These are phyloP conservation scores for Alternaria viburni DNA, from an alignment of 2,329 filamentous ascomycete genomes.

Conservation along the genomic window DNA sequence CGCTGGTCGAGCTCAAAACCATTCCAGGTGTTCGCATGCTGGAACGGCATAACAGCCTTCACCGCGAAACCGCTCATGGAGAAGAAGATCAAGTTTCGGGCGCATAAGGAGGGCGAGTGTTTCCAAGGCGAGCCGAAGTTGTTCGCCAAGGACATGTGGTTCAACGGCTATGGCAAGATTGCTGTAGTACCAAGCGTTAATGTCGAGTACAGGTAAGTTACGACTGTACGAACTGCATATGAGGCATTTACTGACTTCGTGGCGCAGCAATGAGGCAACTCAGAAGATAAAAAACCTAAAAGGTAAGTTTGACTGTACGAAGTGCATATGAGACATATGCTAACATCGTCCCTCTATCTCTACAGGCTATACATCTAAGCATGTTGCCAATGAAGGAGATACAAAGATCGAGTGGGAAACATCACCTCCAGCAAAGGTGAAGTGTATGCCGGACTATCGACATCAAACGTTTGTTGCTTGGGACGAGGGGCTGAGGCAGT, in stretches of 20 bases:
- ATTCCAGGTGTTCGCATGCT: conserved; percentile 67
- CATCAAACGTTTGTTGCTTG: conserved; percentile 20
- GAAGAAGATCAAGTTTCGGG: conserved; percentile 55
- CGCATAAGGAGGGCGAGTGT: conserved; percentile 54
- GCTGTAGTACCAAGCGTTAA: conserved; percentile 64
- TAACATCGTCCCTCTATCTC: too few relatives aligned
- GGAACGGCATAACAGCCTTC: conserved; percentile 64
- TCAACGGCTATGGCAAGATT: conserved; percentile 53
- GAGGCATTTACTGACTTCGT: too few relatives aligned
- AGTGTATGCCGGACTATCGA: conserved; percentile 52
- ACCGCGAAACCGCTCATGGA: conserved; percentile 56
- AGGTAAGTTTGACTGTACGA: background rate
- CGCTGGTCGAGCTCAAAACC: conserved; percentile 51
- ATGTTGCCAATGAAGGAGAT: conserved; percentile 36
- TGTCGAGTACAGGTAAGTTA: background rate
- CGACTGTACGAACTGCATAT: background rate
- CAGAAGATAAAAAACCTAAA: too few relatives aligned
- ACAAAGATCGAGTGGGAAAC: conserved; percentile 53
- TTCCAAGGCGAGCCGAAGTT: conserved; percentile 62
- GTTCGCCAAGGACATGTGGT: conserved; percentile 64
- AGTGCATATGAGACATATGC: background rate
- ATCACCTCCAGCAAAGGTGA: conserved; percentile 55
- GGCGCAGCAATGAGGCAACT: too few relatives aligned
- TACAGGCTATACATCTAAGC: conserved; percentile 6
- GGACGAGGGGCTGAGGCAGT: conserved; percentile 5